Evolutionary conservation across 805 yeast species (phyloP), one percentile per base, ranked within the genome.

Genomic region (Kodamaea leandrae): DNA sequence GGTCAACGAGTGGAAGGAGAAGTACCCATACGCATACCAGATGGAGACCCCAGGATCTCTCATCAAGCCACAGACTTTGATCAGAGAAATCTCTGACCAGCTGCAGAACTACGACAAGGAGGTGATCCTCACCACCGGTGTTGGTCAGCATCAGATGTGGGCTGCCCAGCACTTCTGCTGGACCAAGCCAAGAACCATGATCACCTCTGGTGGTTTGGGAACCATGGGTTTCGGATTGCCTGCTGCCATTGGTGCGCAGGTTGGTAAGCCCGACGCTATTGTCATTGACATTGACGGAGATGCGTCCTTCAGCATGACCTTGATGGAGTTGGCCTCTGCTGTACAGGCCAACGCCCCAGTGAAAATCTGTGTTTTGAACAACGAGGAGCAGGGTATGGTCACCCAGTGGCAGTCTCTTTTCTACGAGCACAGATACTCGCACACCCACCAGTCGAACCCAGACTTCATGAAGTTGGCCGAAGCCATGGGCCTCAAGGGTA

Each of bases 81-180:
- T 93, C 49, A 64, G 74, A 33, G 91, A 86, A 65, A 76, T 93
- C 42, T 79, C 93, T 2, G 76, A 79, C 47, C 82, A 89, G 53
- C 82, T 89, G 23, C 64, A 69, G 37, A 77, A 71, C 41, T 74
- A 76, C 42, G 73, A 72, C 49, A 86, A 79, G 58, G 90, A 86
- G 53, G 89, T 87, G 44, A 79, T 90, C 54, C 83, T 91, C 54
- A 85, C 98, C 40, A 93, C 99, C 26, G 99, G 99, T 76, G 98
- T 93, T 39, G 99, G 99, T 46, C 99, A 93, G 75, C 99, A 91
- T 76, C 99, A 91, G 74, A 91, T 91, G 99, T 91, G 99, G 99
- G 95, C 98, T 27, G 98, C 98, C 20, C 99, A 93, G 72, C 90
- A 89, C 67, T 90, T 86, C 80, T 80, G 89, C 39, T 91, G 97